phyloP scores from a whole-genome alignment of 331 rosid genomes.

The Cydonia oblonga region DNA sequence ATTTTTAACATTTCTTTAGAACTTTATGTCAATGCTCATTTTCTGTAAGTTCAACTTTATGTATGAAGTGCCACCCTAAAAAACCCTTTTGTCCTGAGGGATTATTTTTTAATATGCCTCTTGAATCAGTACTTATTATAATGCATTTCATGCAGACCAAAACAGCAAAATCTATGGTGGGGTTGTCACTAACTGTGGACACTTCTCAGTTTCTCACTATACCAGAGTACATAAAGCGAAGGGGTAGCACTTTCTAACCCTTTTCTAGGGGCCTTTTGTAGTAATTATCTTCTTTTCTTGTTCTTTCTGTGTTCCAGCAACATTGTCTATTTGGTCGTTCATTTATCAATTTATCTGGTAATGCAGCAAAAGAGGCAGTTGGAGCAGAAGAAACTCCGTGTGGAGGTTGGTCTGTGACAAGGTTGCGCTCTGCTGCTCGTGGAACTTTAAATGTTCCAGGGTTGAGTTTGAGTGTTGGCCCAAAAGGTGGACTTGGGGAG shows the following conservation, averaged over 20 bases:
- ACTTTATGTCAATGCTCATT: background rate
- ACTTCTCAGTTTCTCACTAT: slow-evolving; percentile 59
- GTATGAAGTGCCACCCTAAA: slow-evolving; percentile 1
- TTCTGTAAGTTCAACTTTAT: slow-evolving; percentile 10
- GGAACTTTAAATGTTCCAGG: slow-evolving; percentile 94
- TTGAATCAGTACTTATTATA: slow-evolving; percentile 9
- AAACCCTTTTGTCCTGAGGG: background rate
- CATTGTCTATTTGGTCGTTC: background rate
- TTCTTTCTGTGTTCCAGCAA: background rate
- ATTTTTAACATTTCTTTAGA: background rate
- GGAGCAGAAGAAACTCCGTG: slow-evolving; percentile 96
- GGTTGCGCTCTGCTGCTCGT: slow-evolving; percentile 92
- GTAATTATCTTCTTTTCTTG: slow-evolving; percentile 1
- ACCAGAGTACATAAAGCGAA: slow-evolving; percentile 68
- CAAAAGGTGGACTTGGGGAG: slow-evolving; percentile 98
- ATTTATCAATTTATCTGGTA: slow-evolving; percentile 4
- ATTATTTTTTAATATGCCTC: slow-evolving; percentile 4
- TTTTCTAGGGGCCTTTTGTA: background rate
- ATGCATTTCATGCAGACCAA: slow-evolving; percentile 55
- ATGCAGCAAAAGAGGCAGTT: slow-evolving; percentile 88
- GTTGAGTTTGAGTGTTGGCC: slow-evolving; percentile 86
- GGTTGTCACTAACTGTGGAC: slow-evolving; percentile 68
- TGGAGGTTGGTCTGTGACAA: slow-evolving; percentile 98
- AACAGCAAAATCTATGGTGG: slow-evolving; percentile 87
- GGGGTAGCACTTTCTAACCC: slow-evolving; percentile 46